These are phyloP conservation scores for Phaeotremella skinneri DNA, from an alignment of 768 basidiomycete genomes.

Conservation along the genomic window DNA sequence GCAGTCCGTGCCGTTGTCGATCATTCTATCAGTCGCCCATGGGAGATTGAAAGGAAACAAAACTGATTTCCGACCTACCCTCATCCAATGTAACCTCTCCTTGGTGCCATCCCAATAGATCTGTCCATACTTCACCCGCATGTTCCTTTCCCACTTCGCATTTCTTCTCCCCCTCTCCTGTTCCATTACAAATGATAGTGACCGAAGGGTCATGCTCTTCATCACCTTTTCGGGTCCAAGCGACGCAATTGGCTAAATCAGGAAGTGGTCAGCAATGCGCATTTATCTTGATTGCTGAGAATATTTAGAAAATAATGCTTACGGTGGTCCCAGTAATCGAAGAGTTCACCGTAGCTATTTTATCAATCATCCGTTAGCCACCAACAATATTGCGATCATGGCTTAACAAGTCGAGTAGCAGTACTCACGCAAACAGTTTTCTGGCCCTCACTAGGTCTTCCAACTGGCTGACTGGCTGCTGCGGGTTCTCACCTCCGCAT, in stretches of 20 bases:
- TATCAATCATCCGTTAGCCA: slow-evolving; percentile 7
- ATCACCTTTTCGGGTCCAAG: slow-evolving; percentile 55
- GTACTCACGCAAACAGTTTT: slow-evolving; percentile 40
- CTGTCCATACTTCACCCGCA: slow-evolving; percentile 56
- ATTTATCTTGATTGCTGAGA: not conserved
- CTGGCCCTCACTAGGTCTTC: slow-evolving; percentile 51
- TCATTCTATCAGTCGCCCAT: too few species aligned
- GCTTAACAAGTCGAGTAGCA: not conserved
- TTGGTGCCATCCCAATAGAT: slow-evolving; percentile 56
- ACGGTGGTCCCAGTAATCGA: slow-evolving; percentile 54
- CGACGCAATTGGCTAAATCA: slow-evolving; percentile 52
- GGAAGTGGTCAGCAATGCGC: slow-evolving; percentile 3
- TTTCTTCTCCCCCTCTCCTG: slow-evolving; percentile 51
- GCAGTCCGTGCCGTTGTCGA: too few species aligned
- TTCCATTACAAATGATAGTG: slow-evolving; percentile 47
- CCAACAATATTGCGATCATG: not conserved
- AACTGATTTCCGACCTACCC: slow-evolving; percentile 29
- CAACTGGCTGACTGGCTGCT: slow-evolving; percentile 52
- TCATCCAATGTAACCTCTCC: slow-evolving; percentile 56
- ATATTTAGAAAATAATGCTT: slow-evolving; percentile 7
- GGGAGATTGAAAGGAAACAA: not conserved
- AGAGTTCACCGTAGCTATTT: slow-evolving; percentile 50
- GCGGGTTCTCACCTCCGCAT: slow-evolving; percentile 52
- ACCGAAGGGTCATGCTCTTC: slow-evolving; percentile 53
- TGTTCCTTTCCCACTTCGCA: slow-evolving; percentile 55